Base-by-base conservation (phyloP, 306 rosid genomes). In the Arachis stenosperma region DNA sequence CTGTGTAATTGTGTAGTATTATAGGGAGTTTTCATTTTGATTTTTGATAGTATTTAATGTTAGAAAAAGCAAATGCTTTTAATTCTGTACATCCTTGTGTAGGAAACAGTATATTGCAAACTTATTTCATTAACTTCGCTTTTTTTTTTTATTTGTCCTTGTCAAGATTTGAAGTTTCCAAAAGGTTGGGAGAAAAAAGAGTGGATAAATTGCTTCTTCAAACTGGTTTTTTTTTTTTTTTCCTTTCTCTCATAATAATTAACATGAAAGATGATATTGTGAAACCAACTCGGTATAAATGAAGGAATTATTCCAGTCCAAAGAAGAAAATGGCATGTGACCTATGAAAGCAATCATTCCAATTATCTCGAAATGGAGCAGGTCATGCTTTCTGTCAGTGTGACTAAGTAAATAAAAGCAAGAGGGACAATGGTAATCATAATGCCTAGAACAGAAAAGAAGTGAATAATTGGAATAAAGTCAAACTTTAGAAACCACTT, bases 1-100 rank as follows among this genome's bases (percentile, higher is more conserved):
- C 8, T 42, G 46, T 33, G 65, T 80, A 88, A 0, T 8, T 42
- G 46, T 33, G 65, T 80, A 88, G 81, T 37, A 48, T 66, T 46
- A 30, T 64, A 36, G 37, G 17, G 41, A 78, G 47, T 41, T 33
- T 37, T 27, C 62, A 69, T 5, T 52, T 65, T 29, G 27, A 66
- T 52, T 58, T 65, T 71, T 53, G 75, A 66, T 56, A 6, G 5
- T 17, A 22, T 63, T 51, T 67, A 42, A 14, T 8, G 52, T 77
- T 47, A 8, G 36, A 48, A 69, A 62, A 61, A 10, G 67, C 33
- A 61, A 74, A 67, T 56, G 14, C 37, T 55, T 52, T 46, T 52
- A 66, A 65, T 64, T 46, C 8, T 70, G 77, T 69, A 61, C n/a
- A 52, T 70, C 41, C 51, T 57, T 65, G 48, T 71, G 40, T 10